These are phyloP conservation scores for Pseudocercospora ulei DNA, from an alignment of 2,329 filamentous ascomycete species.

Conservation along the genomic window DNA sequence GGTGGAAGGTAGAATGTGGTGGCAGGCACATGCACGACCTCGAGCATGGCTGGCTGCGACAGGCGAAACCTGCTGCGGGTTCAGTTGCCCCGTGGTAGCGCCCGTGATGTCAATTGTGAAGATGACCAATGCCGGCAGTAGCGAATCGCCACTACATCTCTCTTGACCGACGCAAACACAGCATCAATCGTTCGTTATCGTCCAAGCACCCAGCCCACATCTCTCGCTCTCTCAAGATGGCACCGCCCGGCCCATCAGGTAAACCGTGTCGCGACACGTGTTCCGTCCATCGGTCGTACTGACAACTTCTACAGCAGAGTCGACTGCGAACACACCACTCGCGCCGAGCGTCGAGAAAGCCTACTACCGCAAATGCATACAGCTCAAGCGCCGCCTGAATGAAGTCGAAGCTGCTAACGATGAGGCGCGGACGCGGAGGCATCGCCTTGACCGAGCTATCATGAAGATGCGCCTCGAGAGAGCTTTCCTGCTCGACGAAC, in stretches of 20 bases:
- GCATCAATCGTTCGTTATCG: neutral
- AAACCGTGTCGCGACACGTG: constrained; percentile 3
- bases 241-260: constrained; percentile 4
- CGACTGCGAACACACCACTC: constrained; percentile 38
- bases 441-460: constrained; percentile 70
- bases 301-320: constrained; percentile 9
- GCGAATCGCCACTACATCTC: too few relatives aligned
- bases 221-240: neutral
- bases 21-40: neutral
- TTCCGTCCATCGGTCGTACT: neutral
- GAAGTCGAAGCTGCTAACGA: constrained; percentile 92
- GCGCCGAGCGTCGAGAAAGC: constrained; percentile 91
- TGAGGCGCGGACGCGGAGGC: constrained; percentile 65
- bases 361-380: constrained; percentile 92
- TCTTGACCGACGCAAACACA: neutral
- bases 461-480: constrained; percentile 86
- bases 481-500: constrained; percentile 48
- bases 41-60: neutral
- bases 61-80: constrained; percentile 6
- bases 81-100: neutral
- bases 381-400: constrained; percentile 79
- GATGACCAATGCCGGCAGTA: constrained; percentile 4
- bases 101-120: constrained; percentile 1
- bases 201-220: neutral
- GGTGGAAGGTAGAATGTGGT: neutral